Base-by-base conservation (phyloP, 1,284 basidiomycete species). In the Malassezia restricta region DNA sequence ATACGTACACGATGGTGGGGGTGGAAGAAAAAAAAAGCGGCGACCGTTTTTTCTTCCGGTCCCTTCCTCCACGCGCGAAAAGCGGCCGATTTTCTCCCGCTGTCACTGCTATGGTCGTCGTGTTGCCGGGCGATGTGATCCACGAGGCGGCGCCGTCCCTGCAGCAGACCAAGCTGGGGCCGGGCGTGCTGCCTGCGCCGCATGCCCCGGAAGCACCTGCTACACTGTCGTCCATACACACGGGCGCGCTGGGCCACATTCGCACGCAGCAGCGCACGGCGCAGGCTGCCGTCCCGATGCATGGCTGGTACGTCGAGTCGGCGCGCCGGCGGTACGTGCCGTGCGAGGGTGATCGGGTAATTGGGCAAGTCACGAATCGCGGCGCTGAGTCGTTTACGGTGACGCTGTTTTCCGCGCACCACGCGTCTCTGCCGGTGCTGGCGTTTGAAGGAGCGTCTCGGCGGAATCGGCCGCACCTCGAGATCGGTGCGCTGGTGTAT, bases 371-470 rank as follows among this genome's bases (percentile, higher is more conserved):
- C 46, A 66, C 66, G 8, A 58, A 59, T 31, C 60, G 65, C 12
- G 59, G 62, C 15, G 47, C 59, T 12, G 70, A 73, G 30, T 59
- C 58, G 14, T 73, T 70, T 46, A 64, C 63, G 8, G 54, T 64
- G 29, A 54, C 68, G 11, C 61, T 73, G 15, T 63, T 62, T 40
- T 56, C 61, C 3, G 57, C 65, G 1, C 63, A 68, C 42, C 33
- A 45, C 2, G 63, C 61, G 24, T 63, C 61, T 8, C 53, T 73
- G 3, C 66, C 70, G 5, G 65, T 58, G 8, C 63, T 73, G 24
- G 54, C 64, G 12, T 73, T 73, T 31, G 67, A 71, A 47, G 70
- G 70, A 17, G 70, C 70, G 7, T 70, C 68, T 3, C 71, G 71
- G 46, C 60, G 70, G 11, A 62, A 68, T 50, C 63, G 62, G 33